These are phyloP conservation scores for Cyclotella baltica DNA, from an alignment of 108 stramenopile species.

Conservation along the genomic window DNA sequence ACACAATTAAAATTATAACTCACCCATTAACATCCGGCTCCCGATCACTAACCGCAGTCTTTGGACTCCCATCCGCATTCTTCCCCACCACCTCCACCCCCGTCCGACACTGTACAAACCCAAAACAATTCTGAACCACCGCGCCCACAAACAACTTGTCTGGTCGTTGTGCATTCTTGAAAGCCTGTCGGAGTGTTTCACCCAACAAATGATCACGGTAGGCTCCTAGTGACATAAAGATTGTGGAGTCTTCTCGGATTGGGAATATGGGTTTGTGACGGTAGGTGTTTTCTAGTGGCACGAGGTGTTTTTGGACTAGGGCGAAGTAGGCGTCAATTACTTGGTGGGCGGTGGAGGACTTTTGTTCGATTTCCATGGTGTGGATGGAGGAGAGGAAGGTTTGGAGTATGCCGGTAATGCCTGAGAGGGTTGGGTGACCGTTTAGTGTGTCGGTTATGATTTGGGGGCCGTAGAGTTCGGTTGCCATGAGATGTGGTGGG, in stretches of 20 bases:
- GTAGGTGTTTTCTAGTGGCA: constrained; percentile 64
- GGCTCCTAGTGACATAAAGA: constrained; percentile 88
- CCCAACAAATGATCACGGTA: constrained; percentile 90
- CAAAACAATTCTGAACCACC: constrained; percentile 95
- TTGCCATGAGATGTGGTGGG: constrained; percentile 25
- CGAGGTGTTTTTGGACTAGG: constrained; percentile 51
- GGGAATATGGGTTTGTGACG: constrained; percentile 65
- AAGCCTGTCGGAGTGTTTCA: constrained; percentile 83
- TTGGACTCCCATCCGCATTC: constrained; percentile 51
- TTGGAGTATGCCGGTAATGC: constrained; percentile 59
- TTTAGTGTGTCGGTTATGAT: constrained; percentile 47
- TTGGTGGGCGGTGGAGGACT: constrained; percentile 33
- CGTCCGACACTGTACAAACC: constrained; percentile 66
- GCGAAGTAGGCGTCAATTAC: constrained; percentile 57
- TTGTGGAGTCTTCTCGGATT: constrained; percentile 72
- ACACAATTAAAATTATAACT: not conserved
- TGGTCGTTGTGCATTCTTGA: constrained; percentile 77
- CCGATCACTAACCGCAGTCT: constrained; percentile 63
- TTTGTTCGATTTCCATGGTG: constrained; percentile 37
- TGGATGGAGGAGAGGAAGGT: constrained; percentile 56
- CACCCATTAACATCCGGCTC: constrained; percentile 73
- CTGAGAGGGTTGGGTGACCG: constrained; percentile 64
- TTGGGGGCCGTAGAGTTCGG: constrained; percentile 30
- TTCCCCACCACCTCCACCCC: constrained; percentile 80
- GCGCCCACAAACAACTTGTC: constrained; percentile 87